Evolutionary conservation across 1,139 yeast genomes (phyloP), one percentile per base, ranked within the genome.

Genomic region (Candida tropicalis): DNA sequence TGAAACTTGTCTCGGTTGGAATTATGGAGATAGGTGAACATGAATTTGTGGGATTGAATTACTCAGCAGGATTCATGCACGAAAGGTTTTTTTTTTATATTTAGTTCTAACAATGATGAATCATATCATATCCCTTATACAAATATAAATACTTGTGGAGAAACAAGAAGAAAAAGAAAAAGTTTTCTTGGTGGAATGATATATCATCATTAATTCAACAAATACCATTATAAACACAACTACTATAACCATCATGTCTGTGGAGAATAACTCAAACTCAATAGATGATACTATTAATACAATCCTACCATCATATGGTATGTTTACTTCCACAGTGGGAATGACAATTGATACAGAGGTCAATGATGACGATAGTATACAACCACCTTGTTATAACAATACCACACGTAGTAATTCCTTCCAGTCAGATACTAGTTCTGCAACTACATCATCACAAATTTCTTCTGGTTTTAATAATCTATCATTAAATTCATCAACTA

Each of bases 231-330:
- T n/a, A n/a, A n/a, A n/a, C n/a, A n/a, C n/a, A n/a, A n/a, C n/a
- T n/a, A n/a, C 22, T 11, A 7, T 4, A 29, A 10, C 23, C 2
- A 18, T 11, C 24, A 31, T 31, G 35, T 4, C 16, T 11, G 15
- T 15, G 11, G 15, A 8, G n/a, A 18, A 18, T 17, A 9, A n/a
- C 3, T 18, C 22, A n/a, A 24, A 18, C 10, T 38, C 46, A 24
- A 18, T 29, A 26, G 51, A 51, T 29, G 56, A 51, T 12, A 49
- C 54, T 3, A 39, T 51, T 5, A 43, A 51, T 35, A 44, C 47
- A 1, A 73, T 73, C 18, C 62, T 73, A 11, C 79, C 79, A 3
- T 71, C 77, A 11, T 73, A 73, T 51, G 70, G 69, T 24, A 72
- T 73, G 77, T 72, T 65, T 55, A 71, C 72, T 47, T 59, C 70